Conservation (phyloP, 352 stramenopile genomes). For the Pilasporangium apinafurcum region DNA sequence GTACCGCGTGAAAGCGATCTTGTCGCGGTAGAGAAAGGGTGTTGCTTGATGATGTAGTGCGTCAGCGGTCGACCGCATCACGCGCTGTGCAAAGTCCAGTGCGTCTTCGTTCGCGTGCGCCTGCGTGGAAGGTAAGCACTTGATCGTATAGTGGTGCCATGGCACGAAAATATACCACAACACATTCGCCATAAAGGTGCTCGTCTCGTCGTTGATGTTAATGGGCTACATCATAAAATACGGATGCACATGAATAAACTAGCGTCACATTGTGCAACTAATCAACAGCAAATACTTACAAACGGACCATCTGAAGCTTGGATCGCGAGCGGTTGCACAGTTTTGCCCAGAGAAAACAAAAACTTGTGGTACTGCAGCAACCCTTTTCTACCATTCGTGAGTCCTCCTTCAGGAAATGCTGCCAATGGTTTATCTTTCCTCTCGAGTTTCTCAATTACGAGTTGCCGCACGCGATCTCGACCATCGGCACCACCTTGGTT, state of each 20-base stretch:
- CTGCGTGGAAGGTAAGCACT: constrained; percentile 33
- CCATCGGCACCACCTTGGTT: constrained; percentile 40
- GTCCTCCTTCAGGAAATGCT: constrained; percentile 57
- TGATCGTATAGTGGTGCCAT: constrained; percentile 65
- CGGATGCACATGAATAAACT: background rate
- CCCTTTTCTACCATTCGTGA: constrained; percentile 58
- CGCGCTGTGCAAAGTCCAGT: constrained; percentile 45
- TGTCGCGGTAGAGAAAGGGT: constrained; percentile 69
- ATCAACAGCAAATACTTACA: constrained; percentile 19
- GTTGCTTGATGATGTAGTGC: constrained; percentile 44
- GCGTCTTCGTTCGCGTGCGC: constrained; percentile 31
- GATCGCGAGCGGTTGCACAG: constrained; percentile 56
- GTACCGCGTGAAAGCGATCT: constrained; percentile 59
- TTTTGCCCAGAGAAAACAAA: constrained; percentile 61
- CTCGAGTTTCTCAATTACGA: constrained; percentile 52
- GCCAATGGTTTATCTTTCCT: constrained; percentile 43
- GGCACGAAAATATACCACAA: constrained; percentile 67
- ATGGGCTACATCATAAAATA: constrained; percentile 28
- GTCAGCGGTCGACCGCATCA: constrained; percentile 50
- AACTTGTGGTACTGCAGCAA: constrained; percentile 79
- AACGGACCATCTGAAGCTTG: constrained; percentile 56
- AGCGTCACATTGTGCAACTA: background rate
- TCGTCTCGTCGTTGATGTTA: constrained; percentile 78
- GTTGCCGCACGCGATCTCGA: constrained; percentile 45
- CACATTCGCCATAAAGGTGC: constrained; percentile 67